A percentile compares a stretch with the other conserved stretches of the same genome.
These are phyloP conservation scores for Vicia sativa DNA, from an alignment of 306 rosid genomes.

Conservation along the genomic window DNA sequence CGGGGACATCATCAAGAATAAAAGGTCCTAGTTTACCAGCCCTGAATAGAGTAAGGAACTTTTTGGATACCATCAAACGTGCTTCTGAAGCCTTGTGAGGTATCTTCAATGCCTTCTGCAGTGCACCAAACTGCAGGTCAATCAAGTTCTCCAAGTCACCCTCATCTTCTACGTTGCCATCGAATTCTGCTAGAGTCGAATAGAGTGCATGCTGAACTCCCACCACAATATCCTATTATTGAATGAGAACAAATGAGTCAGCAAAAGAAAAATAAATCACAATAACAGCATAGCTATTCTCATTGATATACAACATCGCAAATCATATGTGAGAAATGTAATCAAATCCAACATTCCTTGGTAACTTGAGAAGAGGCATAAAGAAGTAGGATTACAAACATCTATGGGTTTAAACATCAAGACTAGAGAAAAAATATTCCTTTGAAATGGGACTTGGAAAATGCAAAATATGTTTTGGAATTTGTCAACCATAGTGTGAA, in stretches of 20 bases:
- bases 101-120: conserved; percentile 81
- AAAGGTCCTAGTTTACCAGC: conserved; percentile 85
- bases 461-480: conserved; percentile 22
- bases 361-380: not conserved
- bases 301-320: conserved; percentile 12
- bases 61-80: conserved; percentile 85
- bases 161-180: conserved; percentile 57
- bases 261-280: not conserved
- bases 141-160: conserved; percentile 67
- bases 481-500: conserved; percentile 1
- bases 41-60: conserved; percentile 78
- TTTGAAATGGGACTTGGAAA: conserved; percentile 3
- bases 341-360: no score
- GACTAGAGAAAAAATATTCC: conserved; percentile 1
- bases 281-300: not conserved
- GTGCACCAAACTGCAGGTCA: conserved; percentile 69
- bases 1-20: conserved; percentile 86
- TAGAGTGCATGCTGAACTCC: conserved; percentile 69
- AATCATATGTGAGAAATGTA: conserved; percentile 43
- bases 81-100: conserved; percentile 80
- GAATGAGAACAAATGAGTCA: not conserved
- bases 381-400: not conserved
- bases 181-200: conserved; percentile 44
- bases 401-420: not conserved
- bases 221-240: conserved; percentile 60